phyloP scores from a whole-genome alignment of 805 yeast genomes.

The Metschnikowia bowlesiae region DNA sequence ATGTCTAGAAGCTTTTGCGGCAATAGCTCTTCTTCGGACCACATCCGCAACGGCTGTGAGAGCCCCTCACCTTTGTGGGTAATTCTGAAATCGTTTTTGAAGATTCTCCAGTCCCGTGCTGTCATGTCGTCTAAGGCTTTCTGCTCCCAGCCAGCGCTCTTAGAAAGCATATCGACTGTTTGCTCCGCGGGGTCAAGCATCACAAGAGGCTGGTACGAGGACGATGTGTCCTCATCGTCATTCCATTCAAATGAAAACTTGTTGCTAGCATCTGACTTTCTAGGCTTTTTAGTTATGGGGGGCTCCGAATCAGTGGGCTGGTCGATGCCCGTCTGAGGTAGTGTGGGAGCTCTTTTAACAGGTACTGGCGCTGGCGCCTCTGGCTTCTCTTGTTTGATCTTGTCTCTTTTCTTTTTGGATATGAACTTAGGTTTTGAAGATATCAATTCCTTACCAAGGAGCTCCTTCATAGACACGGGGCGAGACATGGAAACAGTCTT shows the following conservation, averaged over 20 bases:
- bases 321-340: not conserved
- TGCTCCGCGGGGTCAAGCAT: conserved; percentile 12
- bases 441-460: conserved; percentile 6
- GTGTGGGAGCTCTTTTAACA: not conserved
- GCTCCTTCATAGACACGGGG: conserved; percentile 15
- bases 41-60: conserved; percentile 61
- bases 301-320: not conserved
- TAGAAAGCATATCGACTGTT: conserved; percentile 17
- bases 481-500: conserved; percentile 12
- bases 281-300: not conserved
- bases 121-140: conserved; percentile 66
- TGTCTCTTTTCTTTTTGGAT: conserved; percentile 12
- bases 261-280: not conserved
- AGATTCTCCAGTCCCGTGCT: conserved; percentile 82
- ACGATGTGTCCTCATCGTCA: conserved; percentile 59
- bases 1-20: conserved; percentile 19
- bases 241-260: conserved; percentile 71
- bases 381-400: not conserved
- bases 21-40: conserved; percentile 65
- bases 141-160: conserved; percentile 57
- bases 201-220: conserved; percentile 39
- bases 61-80: conserved; percentile 43
- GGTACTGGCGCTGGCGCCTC: not conserved
- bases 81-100: conserved; percentile 74
- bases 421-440: conserved; percentile 14